Evolutionary conservation across 495 filamentous ascomycete genomes (phyloP).

Genomic region (Hyaloscypha finlandica): DNA sequence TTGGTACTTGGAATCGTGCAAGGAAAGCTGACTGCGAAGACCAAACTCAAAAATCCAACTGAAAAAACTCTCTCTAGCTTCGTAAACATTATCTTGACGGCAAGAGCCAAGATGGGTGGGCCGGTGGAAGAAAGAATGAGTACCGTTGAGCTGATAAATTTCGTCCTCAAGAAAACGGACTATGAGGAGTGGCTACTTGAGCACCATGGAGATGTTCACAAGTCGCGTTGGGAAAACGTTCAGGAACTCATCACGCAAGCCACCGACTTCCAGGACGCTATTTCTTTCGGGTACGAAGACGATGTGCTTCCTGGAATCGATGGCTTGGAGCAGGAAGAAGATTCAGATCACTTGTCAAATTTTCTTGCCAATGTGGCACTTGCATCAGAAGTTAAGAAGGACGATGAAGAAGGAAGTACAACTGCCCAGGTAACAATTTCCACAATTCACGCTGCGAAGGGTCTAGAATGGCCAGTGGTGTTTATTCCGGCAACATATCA

Average conservation of each 20-base stretch:
- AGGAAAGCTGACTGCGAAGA: slow-evolving; percentile 64
- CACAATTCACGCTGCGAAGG: slow-evolving; percentile 96
- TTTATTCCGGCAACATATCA: slow-evolving; percentile 92
- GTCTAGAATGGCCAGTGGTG: slow-evolving; percentile 95
- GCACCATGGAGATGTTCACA: slow-evolving; percentile 73
- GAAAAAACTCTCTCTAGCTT: slow-evolving; percentile 65
- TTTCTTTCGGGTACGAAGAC: slow-evolving; percentile 46
- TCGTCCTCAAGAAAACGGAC: slow-evolving; percentile 70
- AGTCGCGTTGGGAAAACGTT: slow-evolving; percentile 87
- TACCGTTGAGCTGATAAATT: slow-evolving; percentile 71
- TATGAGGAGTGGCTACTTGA: slow-evolving; percentile 73
- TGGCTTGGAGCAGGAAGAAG: slow-evolving; percentile 67
- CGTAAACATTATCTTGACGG: slow-evolving; percentile 63
- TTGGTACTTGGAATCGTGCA: slow-evolving; percentile 69
- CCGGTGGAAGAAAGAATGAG: slow-evolving; percentile 43
- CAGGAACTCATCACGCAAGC: slow-evolving; percentile 82
- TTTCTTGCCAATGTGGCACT: slow-evolving; percentile 92
- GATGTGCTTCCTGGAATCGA: slow-evolving; percentile 77
- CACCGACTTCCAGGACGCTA: slow-evolving; percentile 61
- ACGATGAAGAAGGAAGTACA: slow-evolving; percentile 55
- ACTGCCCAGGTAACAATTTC: slow-evolving; percentile 82
- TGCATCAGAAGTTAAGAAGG: slow-evolving; percentile 70
- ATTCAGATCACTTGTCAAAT: slow-evolving; percentile 68
- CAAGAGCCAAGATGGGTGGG: slow-evolving; percentile 59
- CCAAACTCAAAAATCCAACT: slow-evolving; percentile 66